These are phyloP conservation scores for Lichina pygmaea DNA, from an alignment of 495 filamentous ascomycete genomes.

Conservation along the genomic window DNA sequence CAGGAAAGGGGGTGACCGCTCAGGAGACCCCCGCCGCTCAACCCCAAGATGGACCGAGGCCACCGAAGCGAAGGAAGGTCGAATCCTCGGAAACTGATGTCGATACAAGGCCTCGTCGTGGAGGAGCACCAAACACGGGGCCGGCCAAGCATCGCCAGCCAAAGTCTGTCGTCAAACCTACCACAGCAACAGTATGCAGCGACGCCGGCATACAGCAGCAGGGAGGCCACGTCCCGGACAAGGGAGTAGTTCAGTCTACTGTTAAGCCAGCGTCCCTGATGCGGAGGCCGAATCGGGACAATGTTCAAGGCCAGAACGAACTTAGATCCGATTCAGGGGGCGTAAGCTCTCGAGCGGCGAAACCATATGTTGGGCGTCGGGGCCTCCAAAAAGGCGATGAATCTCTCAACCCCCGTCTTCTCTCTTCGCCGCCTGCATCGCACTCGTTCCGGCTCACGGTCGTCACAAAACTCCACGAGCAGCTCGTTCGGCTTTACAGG, in stretches of 20 bases:
- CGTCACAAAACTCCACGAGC: slow-evolving; percentile 43
- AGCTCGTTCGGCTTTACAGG: slow-evolving; percentile 44
- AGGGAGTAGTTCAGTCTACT: background rate
- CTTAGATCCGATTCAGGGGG: background rate
- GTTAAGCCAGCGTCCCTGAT: too few species aligned
- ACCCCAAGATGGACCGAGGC: background rate
- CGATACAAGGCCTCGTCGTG: background rate
- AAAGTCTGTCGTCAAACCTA: too few species aligned
- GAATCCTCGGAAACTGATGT: background rate
- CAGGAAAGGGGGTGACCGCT: background rate
- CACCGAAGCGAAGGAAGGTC: background rate
- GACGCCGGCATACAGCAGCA: background rate
- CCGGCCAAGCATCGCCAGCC: too few species aligned
- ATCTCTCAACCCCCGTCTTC: slow-evolving; percentile 40
- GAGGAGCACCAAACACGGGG: background rate
- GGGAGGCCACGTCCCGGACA: background rate
- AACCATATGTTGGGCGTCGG: background rate
- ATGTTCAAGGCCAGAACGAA: too few species aligned
- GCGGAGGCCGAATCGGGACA: too few species aligned
- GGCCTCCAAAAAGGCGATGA: background rate
- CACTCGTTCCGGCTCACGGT: slow-evolving; percentile 41
- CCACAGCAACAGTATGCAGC: too few species aligned
- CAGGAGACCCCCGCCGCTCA: background rate
- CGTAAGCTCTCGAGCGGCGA: background rate
- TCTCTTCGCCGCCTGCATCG: slow-evolving; percentile 40